Evolutionary conservation across 2,329 filamentous ascomycete species (phyloP).

Genomic region (Sporothrix protearum): DNA sequence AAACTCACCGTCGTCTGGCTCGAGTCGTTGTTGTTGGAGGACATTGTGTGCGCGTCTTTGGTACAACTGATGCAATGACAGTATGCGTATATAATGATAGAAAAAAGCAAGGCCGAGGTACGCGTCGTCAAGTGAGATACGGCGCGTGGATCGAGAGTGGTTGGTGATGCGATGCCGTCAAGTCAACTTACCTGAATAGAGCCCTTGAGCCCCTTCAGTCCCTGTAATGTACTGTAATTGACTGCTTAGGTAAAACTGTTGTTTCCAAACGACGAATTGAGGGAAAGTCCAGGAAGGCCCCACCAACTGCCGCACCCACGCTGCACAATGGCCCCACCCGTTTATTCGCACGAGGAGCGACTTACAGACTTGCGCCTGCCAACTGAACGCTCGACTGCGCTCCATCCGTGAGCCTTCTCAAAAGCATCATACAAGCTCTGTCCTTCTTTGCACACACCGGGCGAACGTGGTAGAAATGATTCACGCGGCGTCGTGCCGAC

Average conservation of each 20-base stretch:
- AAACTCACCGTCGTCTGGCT: conserved; percentile 39
- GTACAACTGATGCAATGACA: not conserved
- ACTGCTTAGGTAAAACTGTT: not conserved
- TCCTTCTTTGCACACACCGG: not conserved
- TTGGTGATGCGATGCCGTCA: not conserved
- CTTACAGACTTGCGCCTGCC: not conserved
- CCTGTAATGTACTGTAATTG: not conserved
- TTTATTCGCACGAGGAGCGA: not conserved
- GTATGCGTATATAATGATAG: not conserved
- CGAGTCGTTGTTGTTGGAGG: conserved; percentile 38
- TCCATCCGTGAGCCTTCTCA: no score
- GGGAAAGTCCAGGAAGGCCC: not conserved
- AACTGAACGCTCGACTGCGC: not conserved
- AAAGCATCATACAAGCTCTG: not conserved
- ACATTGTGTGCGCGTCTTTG: not conserved
- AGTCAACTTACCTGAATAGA: not conserved
- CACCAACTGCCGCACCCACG: not conserved
- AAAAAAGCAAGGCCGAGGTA: no score
- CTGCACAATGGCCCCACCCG: not conserved
- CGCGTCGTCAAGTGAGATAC: not conserved
- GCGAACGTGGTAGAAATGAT: no score
- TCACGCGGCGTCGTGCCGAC: no score
- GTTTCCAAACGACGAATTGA: no score
- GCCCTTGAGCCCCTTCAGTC: not conserved
- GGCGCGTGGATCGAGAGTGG: not conserved